These are phyloP conservation scores for Zygoascus biomembranicola DNA, from an alignment of 805 yeast genomes.

Conservation along the genomic window DNA sequence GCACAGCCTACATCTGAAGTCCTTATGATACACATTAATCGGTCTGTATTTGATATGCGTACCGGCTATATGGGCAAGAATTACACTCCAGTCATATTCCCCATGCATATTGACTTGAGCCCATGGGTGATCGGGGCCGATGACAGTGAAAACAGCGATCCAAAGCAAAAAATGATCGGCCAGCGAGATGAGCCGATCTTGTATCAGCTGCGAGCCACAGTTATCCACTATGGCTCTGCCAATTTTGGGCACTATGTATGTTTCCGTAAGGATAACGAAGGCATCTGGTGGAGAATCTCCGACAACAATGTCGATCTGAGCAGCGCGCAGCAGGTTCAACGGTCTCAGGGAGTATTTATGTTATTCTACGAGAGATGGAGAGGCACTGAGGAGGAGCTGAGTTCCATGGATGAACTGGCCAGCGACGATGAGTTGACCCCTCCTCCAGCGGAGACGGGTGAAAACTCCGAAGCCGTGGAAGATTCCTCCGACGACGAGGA, in stretches of 20 bases:
- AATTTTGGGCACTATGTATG: slow-evolving; percentile 97
- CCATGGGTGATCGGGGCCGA: slow-evolving; percentile 60
- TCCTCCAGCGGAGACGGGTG: background rate
- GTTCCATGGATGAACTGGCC: background rate
- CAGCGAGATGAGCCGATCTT: slow-evolving; percentile 24
- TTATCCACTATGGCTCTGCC: slow-evolving; percentile 91
- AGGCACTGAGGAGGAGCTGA: background rate
- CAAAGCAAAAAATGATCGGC: slow-evolving; percentile 51
- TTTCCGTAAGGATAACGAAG: slow-evolving; percentile 61
- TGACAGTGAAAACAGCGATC: slow-evolving; percentile 62
- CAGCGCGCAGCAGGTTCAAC: slow-evolving; percentile 69
- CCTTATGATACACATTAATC: slow-evolving; percentile 77
- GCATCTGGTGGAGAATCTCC: slow-evolving; percentile 91
- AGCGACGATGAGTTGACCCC: background rate
- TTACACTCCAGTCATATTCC: slow-evolving; percentile 73
- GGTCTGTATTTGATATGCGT: slow-evolving; percentile 85
- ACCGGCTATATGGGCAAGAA: slow-evolving; percentile 81
- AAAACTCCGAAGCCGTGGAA: background rate
- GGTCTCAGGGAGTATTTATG: slow-evolving; percentile 86
- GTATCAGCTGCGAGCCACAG: slow-evolving; percentile 76
- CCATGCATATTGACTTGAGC: slow-evolving; percentile 55
- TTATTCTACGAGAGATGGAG: slow-evolving; percentile 60
- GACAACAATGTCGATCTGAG: slow-evolving; percentile 83
- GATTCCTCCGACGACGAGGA: background rate
- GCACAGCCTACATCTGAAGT: slow-evolving; percentile 62